These are phyloP conservation scores for Jatropha curcas DNA, from an alignment of 345 rosid genomes.

Conservation along the genomic window DNA sequence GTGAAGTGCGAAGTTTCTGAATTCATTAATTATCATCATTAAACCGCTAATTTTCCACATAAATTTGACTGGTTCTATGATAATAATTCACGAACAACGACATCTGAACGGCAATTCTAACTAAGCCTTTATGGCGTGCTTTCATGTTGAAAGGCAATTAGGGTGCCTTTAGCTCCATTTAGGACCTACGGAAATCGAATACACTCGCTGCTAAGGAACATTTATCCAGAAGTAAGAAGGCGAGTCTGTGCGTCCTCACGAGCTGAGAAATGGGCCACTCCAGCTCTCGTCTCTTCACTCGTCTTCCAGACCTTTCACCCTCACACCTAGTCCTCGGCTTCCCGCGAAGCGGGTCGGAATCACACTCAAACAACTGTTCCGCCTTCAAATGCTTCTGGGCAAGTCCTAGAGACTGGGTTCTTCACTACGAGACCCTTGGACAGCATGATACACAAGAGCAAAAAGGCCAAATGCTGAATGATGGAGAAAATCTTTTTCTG, in stretches of 20 bases:
- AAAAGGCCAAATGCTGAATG: slow-evolving; percentile 92
- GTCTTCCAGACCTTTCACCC: slow-evolving; percentile 36
- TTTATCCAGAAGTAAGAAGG: neutral
- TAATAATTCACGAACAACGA: too few relatives aligned
- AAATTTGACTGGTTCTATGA: too few relatives aligned
- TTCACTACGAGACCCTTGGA: slow-evolving; percentile 86
- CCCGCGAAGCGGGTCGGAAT: slow-evolving; percentile 17
- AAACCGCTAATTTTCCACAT: too few relatives aligned
- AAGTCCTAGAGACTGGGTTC: slow-evolving; percentile 83
- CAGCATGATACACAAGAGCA: slow-evolving; percentile 82
- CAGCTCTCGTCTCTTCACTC: slow-evolving; percentile 53
- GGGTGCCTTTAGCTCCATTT: slow-evolving; percentile 7
- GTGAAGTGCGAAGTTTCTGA: too few relatives aligned
- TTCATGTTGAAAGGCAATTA: too few relatives aligned
- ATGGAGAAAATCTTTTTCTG: slow-evolving; percentile 85
- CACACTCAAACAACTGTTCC: slow-evolving; percentile 12
- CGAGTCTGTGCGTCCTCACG: too few relatives aligned
- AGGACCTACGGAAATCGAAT: slow-evolving; percentile 7
- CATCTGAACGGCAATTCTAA: too few relatives aligned
- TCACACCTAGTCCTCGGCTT: slow-evolving; percentile 20
- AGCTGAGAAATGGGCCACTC: slow-evolving; percentile 47
- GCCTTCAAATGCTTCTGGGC: slow-evolving; percentile 66
- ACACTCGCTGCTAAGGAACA: neutral
- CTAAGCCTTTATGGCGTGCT: too few relatives aligned
- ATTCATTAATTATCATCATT: too few relatives aligned